These are phyloP conservation scores for Notholithocarpus densiflorus DNA, from an alignment of 306 rosid species.

Conservation along the genomic window DNA sequence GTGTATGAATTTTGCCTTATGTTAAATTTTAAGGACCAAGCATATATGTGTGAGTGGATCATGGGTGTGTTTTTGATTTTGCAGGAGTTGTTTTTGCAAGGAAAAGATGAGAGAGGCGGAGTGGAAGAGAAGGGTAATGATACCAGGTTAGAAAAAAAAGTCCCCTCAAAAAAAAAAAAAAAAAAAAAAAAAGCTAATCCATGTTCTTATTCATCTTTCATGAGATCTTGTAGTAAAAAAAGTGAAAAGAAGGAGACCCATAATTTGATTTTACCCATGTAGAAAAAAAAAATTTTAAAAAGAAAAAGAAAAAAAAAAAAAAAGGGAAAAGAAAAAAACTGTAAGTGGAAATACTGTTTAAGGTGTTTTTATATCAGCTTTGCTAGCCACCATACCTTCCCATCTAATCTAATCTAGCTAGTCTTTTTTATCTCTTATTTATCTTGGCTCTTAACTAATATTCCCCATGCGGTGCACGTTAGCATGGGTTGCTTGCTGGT, in stretches of 20 bases:
- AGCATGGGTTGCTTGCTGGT: slow-evolving; percentile 49
- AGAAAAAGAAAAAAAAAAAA: not conserved
- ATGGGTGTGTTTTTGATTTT: slow-evolving; percentile 9
- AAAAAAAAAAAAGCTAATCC: not conserved
- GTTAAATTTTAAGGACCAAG: slow-evolving; percentile 3
- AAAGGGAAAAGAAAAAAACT: slow-evolving; percentile 8
- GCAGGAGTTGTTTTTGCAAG: slow-evolving; percentile 30
- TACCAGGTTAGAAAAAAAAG: slow-evolving; percentile 49
- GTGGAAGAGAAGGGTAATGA: slow-evolving; percentile 39
- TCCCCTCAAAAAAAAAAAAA: not conserved
- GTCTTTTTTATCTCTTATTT: slow-evolving; percentile 27
- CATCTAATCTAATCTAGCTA: slow-evolving; percentile 38
- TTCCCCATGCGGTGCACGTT: slow-evolving; percentile 63
- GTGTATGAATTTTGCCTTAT: slow-evolving; percentile 1
- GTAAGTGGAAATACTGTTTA: slow-evolving; percentile 70
- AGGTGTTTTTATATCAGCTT: slow-evolving; percentile 39
- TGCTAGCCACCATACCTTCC: slow-evolving; percentile 49
- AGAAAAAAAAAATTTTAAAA: not conserved
- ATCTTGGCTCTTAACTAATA: slow-evolving; percentile 48
- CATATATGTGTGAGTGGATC: slow-evolving; percentile 13
- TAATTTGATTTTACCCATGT: slow-evolving; percentile 28
- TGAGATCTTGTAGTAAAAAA: slow-evolving; percentile 54
- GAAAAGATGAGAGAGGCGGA: slow-evolving; percentile 22
- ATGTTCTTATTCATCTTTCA: slow-evolving; percentile 24
- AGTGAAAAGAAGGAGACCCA: slow-evolving; percentile 50